Evolutionary conservation across 441 rosid species (phyloP).

Genomic region (Aquilaria agallochum): DNA sequence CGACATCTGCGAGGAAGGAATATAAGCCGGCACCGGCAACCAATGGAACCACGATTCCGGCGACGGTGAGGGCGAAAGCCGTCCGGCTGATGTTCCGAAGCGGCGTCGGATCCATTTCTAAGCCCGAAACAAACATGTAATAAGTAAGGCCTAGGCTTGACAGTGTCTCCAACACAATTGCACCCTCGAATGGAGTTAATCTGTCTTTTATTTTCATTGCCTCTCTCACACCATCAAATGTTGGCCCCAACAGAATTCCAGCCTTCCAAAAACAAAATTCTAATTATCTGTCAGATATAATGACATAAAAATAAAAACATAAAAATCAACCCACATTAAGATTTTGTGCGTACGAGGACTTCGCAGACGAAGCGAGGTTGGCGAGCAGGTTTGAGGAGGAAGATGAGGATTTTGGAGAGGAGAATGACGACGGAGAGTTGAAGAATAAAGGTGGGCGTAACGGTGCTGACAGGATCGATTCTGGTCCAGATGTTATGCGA

Average conservation of each 20-base stretch:
- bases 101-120: slow-evolving; percentile 14
- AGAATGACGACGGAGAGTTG: slow-evolving; percentile 22
- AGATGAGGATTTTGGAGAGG: slow-evolving; percentile 15
- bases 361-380: slow-evolving; percentile 35
- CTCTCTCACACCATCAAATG: not conserved
- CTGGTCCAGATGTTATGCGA: slow-evolving; percentile 17
- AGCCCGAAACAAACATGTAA: slow-evolving; percentile 44
- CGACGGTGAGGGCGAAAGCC: slow-evolving; percentile 19
- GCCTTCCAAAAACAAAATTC: not conserved
- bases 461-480: slow-evolving; percentile 14
- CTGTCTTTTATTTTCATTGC: not conserved
- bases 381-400: slow-evolving; percentile 29
- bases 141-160: slow-evolving; percentile 33
- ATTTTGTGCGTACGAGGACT: slow-evolving; percentile 17
- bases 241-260: slow-evolving; percentile 6
- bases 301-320: not conserved
- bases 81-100: slow-evolving; percentile 25
- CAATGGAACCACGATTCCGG: slow-evolving; percentile 31
- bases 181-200: slow-evolving; percentile 22
- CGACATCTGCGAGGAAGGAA: not conserved
- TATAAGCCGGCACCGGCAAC: slow-evolving; percentile 19
- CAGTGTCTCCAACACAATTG: slow-evolving; percentile 33
- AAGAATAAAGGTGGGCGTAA: slow-evolving; percentile 25
- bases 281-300: not conserved
- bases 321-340: not conserved